Evolutionary conservation across 768 basidiomycete species (phyloP), one percentile per base, ranked within the genome.

Genomic region (Tylopilus cervinicoccineus): DNA sequence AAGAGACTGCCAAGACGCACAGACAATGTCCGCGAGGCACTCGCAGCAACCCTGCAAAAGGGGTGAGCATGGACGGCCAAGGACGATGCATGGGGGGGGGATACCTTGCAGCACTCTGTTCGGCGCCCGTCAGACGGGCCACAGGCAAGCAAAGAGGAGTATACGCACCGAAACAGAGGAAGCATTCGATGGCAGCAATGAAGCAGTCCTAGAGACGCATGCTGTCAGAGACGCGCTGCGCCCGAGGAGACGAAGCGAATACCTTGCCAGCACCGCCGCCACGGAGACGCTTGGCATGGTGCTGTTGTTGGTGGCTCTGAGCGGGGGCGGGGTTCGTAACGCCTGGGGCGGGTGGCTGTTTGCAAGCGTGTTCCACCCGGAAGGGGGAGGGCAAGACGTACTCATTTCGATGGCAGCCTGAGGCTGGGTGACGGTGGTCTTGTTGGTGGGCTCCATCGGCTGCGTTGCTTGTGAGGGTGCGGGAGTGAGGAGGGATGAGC

Each of bases 211-310:
- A 48, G 29, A 45, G 20, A 36, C 13, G 53, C 32, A 28, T 7
- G 1, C 11, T 5, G 13, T 57, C 24, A 54, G 29, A 36, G 16
- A 13, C 0, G 17, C 4, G 31, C 20, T 14, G 8, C 8, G 17
- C 33, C 24, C 17, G 23, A 43, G 43, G 0, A 34, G 11, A 14
- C 1, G 9, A 26, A 31, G 4, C 29, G 48, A 54, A 45, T 50
- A 84, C 84, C 76, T 78, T 85, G 26, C 60, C 84, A 38, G 79
- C 84, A 52, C 85, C 86, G 59, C 81, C 86, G 51, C 86, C 86
- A 47, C 86, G 81, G 41, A 88, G 62, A 51, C 84, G 80, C 45
- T 72, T 73, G 5, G 81, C 78, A 36, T 69, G 69, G 50, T 74
- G 63, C 20, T 64, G 68, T 38, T 70, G 67, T 50, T 67, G 70